Evolutionary conservation across 495 filamentous ascomycete species (phyloP).

Genomic region (Wilcoxina mikolae): DNA sequence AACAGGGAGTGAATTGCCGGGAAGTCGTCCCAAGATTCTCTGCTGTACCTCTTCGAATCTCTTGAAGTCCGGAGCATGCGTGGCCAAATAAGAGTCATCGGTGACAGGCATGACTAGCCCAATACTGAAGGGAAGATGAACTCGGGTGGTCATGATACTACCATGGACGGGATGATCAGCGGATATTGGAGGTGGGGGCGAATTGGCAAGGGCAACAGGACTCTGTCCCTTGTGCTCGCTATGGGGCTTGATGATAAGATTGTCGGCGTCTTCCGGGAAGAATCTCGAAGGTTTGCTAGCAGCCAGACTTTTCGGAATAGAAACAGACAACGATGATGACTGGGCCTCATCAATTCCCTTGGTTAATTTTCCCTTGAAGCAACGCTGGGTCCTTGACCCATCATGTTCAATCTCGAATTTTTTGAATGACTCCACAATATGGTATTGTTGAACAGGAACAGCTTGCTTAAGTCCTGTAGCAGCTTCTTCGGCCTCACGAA

Average conservation of each 20-base stretch:
- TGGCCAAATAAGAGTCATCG: too few species aligned
- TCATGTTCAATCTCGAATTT: conserved; percentile 17
- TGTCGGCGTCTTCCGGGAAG: conserved; percentile 19
- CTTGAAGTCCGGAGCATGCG: background rate
- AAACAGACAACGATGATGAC: conserved; percentile 7
- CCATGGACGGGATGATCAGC: conserved; percentile 26
- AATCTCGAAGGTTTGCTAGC: conserved; percentile 17
- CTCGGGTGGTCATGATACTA: conserved; percentile 16
- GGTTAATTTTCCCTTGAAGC: background rate
- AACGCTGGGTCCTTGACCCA: conserved; percentile 5
- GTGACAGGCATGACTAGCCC: background rate
- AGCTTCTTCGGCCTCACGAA: conserved; percentile 19
- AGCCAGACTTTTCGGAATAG: conserved; percentile 17
- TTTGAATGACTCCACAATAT: conserved; percentile 25
- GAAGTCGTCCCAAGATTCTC: background rate
- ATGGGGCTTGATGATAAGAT: conserved; percentile 20
- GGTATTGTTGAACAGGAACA: conserved; percentile 8
- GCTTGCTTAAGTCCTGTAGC: conserved; percentile 19
- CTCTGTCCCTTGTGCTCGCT: background rate
- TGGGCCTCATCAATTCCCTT: background rate
- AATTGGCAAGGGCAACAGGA: background rate
- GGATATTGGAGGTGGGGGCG: conserved; percentile 25
- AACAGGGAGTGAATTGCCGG: background rate
- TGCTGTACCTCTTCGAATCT: background rate
- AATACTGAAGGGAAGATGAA: conserved; percentile 15